These are phyloP conservation scores for Hydnomerulius pinastri DNA, from an alignment of 768 basidiomycete species.

Conservation along the genomic window DNA sequence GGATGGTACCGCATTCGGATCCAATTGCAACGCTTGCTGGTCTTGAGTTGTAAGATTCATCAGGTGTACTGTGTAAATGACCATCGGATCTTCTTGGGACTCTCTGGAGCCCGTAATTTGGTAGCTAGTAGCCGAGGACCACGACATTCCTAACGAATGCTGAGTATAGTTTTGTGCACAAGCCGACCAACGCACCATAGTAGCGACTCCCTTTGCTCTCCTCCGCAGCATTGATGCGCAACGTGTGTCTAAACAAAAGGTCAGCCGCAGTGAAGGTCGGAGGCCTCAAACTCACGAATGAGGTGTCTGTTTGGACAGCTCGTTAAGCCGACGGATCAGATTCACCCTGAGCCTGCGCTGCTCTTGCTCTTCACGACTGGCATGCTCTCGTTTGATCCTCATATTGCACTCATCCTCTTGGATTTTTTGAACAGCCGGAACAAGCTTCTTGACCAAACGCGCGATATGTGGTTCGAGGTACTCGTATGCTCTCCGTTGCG, in stretches of 20 bases:
- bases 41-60: slow-evolving; percentile 32
- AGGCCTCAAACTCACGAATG: slow-evolving; percentile 8
- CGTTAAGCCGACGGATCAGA: slow-evolving; percentile 23
- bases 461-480: not conserved
- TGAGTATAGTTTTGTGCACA: not conserved
- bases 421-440: slow-evolving; percentile 7
- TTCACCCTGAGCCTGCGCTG: slow-evolving; percentile 8
- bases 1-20: slow-evolving; percentile 21
- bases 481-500: not conserved
- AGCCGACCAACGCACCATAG: not conserved
- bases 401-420: slow-evolving; percentile 1
- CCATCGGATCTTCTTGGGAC: slow-evolving; percentile 16
- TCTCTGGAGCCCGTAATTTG: not conserved
- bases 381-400: slow-evolving; percentile 1
- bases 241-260: slow-evolving; percentile 6
- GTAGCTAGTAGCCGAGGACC: not conserved
- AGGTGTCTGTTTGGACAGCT: not conserved
- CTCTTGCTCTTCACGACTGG: slow-evolving; percentile 8
- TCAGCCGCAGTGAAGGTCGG: not conserved
- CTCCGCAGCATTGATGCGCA: slow-evolving; percentile 1
- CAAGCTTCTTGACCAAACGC: slow-evolving; percentile 11
- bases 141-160: not conserved
- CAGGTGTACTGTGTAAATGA: slow-evolving; percentile 21
- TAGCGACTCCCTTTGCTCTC: not conserved
- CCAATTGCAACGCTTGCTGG: slow-evolving; percentile 26